Evolutionary conservation across 2,329 filamentous ascomycete species (phyloP), one percentile per base, ranked within the genome.

Genomic region (Sporothrix variecibatus): DNA sequence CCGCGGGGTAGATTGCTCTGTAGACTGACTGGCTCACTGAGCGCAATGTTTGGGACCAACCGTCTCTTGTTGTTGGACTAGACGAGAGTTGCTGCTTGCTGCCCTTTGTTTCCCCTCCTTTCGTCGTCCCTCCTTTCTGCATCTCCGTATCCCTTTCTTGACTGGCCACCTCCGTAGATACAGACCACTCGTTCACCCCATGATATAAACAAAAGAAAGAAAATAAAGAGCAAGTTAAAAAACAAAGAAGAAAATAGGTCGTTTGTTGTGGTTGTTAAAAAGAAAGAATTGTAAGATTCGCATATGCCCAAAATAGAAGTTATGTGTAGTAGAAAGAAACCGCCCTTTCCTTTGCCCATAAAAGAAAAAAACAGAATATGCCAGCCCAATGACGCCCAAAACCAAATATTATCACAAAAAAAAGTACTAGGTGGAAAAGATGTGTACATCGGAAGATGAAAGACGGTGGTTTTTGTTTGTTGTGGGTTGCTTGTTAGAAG

Each of bases 341-440:
- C 62, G 34, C 7, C 34, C 43, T 20, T n/a, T 12, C 60, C 60
- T 23, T 67, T 67, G 23, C 62, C 62, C 62, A 11, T 67, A 17
- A 46, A 28, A 46, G 20, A 15, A 26, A 46, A 28, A 28, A 26
- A 67, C 5, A 46, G 23, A 46, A 67, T 43, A 43, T 26, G 23
- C 23, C 38, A 28, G 62, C 62, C 62, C 62, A 67, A 46, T 3
- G 38, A 46, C 62, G 62, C 62, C 62, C 62, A 67, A 67, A 65
- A 46, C 62, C 38, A 12, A 46, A 67, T 67, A 23, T 46, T 43
- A 46, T 67, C 23, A 67, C 38, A 67, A 43, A 65, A 62, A 62
- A 40, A 46, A 28, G 23, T 17, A 23, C 12, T 67, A 46, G 23
- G 38, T 12, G 6, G 23, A 26, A 20, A 15, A 43, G 38, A 28